Evolutionary conservation across 2,329 filamentous ascomycete genomes (phyloP).

Genomic region (Ophiocordyceps sinensis): DNA sequence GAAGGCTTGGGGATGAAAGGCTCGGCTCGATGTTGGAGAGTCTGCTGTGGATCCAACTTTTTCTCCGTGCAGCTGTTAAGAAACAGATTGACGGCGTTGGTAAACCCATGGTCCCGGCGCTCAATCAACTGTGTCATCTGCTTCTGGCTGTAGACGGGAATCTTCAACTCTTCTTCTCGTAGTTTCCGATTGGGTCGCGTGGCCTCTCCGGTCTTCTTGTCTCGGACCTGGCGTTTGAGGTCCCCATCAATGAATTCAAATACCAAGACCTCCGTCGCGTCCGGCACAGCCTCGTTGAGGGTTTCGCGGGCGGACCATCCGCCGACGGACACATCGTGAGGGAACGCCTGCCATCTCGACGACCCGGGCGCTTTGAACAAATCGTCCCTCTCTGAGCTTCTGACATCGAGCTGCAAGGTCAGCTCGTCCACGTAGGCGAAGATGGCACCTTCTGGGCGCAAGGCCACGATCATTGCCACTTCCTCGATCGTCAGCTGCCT

Average conservation of each 20-base stretch:
- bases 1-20: conserved; percentile 48
- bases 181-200: conserved; percentile 53
- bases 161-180: conserved; percentile 67
- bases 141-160: conserved; percentile 86
- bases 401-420: conserved; percentile 65
- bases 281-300: conserved; percentile 17
- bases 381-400: conserved; percentile 51
- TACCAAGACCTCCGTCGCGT: conserved; percentile 55
- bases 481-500: conserved; percentile 58
- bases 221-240: conserved; percentile 62
- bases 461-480: conserved; percentile 64
- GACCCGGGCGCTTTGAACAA: conserved; percentile 37
- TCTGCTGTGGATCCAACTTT: conserved; percentile 50
- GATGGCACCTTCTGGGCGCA: conserved; percentile 64
- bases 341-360: conserved; percentile 33
- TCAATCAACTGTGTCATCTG: conserved; percentile 83
- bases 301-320: conserved; percentile 31
- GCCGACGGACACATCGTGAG: conserved; percentile 41
- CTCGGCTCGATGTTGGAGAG: conserved; percentile 43
- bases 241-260: conserved; percentile 93
- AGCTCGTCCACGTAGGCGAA: conserved; percentile 81
- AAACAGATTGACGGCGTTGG: conserved; percentile 60
- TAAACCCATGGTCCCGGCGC: conserved; percentile 76
- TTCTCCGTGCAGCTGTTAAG: conserved; percentile 57
- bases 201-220: conserved; percentile 60